phyloP scores from a whole-genome alignment of 192 early-diverging fungal genomes.

The Coemansia sp. region DNA sequence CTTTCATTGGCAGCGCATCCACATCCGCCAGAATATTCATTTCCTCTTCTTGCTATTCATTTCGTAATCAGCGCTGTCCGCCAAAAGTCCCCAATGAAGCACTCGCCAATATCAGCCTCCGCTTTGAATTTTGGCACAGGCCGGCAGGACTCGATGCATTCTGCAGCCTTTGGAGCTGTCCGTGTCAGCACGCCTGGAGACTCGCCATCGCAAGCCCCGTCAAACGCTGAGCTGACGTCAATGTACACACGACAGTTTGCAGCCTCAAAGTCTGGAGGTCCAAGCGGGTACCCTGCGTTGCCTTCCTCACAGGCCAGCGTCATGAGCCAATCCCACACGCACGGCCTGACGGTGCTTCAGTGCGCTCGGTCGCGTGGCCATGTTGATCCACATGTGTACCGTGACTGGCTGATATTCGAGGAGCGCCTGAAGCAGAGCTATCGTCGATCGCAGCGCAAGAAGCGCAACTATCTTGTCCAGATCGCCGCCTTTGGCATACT shows the following conservation, averaged over 20 bases:
- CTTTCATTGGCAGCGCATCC: neutral
- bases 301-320: conserved; percentile 28
- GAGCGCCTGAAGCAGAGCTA: conserved; percentile 77
- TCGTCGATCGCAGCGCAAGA: conserved; percentile 62
- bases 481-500: conserved; percentile 51
- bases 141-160: conserved; percentile 42
- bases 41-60: neutral
- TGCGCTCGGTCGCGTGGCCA: conserved; percentile 39
- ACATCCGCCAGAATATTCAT: neutral
- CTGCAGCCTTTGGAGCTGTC: conserved; percentile 30
- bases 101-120: neutral
- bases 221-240: conserved; percentile 41
- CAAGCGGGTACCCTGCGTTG: conserved; percentile 45
- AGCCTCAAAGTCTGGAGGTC: conserved; percentile 23
- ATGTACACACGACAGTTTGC: conserved; percentile 56
- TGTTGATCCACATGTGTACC: conserved; percentile 58
- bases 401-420: conserved; percentile 80
- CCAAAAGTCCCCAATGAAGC: conserved; percentile 17
- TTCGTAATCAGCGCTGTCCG: neutral
- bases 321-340: conserved; percentile 32
- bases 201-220: conserved; percentile 18
- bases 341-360: conserved; percentile 46
- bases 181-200: conserved; percentile 10
- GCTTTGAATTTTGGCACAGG: neutral
- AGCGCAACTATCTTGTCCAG: conserved; percentile 66